A percentile compares a stretch with the other conserved stretches of the same genome.
phyloP scores from a whole-genome alignment of 768 basidiomycete genomes.

The Hericium rajendrae region DNA sequence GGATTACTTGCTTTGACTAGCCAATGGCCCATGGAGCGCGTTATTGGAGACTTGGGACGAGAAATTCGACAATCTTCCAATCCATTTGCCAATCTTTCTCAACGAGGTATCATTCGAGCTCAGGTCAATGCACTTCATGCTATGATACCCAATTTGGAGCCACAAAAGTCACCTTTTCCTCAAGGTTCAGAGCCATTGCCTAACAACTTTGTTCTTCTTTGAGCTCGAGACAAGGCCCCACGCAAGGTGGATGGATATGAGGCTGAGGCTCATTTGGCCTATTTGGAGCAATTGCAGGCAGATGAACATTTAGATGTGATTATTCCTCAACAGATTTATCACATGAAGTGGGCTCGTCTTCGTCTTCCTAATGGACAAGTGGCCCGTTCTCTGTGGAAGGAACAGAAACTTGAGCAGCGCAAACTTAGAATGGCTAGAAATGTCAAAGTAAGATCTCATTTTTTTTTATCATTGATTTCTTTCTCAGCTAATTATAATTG shows the following conservation, averaged over 20 bases:
- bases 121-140: slow-evolving; percentile 1
- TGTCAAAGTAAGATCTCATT: slow-evolving; percentile 6
- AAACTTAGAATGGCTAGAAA: slow-evolving; percentile 5
- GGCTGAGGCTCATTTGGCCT: background rate
- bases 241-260: background rate
- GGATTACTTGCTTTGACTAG: slow-evolving; percentile 10
- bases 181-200: too few species aligned
- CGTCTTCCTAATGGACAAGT: slow-evolving; percentile 16
- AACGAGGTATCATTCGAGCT: slow-evolving; percentile 11
- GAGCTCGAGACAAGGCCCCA: background rate
- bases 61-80: slow-evolving; percentile 19
- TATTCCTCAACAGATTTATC: background rate
- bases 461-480: background rate
- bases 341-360: slow-evolving; percentile 15
- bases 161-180: background rate
- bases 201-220: slow-evolving; percentile 18
- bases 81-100: slow-evolving; percentile 17
- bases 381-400: slow-evolving; percentile 5
- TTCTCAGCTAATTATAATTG: too few species aligned
- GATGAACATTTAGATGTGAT: background rate
- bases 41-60: slow-evolving; percentile 17
- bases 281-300: background rate
- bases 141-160: slow-evolving; percentile 1
- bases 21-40: slow-evolving; percentile 19
- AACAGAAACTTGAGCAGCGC: background rate